Base-by-base conservation (phyloP, 495 filamentous ascomycete genomes). In the Podospora bellae-mahoneyi region DNA sequence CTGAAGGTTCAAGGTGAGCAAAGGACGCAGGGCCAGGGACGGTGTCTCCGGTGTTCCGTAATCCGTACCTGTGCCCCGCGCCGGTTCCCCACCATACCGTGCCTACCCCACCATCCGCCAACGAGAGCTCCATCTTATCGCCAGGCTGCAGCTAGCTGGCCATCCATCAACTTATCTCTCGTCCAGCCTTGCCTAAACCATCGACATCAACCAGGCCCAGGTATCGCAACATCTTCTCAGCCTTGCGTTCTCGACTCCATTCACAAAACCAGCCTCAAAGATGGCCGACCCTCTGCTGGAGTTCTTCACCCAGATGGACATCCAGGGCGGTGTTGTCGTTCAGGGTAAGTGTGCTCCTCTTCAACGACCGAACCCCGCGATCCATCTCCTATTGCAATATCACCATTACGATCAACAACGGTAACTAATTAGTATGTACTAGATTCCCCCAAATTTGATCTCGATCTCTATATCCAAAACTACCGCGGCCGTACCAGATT, bases 381-480 rank as follows among this genome's bases (percentile, higher is more conserved):
- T 55, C 63, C 60, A 48, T 48, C 48, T 59, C 65, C 64, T 5
- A 67, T 66, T 26, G 10, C 28, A 62, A 30, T n/a, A 15, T 4
- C 13, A 19, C 54, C 54, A 5, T 62, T 70, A 57, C 64, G 26
- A 39, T 68, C 28, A 48, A 48, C 23, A 10, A 48, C 39, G 15
- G 39, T 10, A 10, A 48, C 39, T 48, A 48, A 48, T 10, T 62
- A 1, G 23, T 59, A 48, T 32, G 59, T 57, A 26, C 28, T n/a
- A 94, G 93, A 93, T 60, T 75, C 87, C 13, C 95, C 95, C 0
- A 97, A 96, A 73, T 90, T 97, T 66, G 95, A 99, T 74, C 86
- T 99, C 5, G 95, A 97, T 44, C 87, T 90, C 27, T 97, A 97
- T 77, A 92, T 97, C 55, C 84, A 90, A 39, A 96, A 97, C 72